Evolutionary conservation across 768 basidiomycete genomes (phyloP).

Genomic region (Rickenella mellea): DNA sequence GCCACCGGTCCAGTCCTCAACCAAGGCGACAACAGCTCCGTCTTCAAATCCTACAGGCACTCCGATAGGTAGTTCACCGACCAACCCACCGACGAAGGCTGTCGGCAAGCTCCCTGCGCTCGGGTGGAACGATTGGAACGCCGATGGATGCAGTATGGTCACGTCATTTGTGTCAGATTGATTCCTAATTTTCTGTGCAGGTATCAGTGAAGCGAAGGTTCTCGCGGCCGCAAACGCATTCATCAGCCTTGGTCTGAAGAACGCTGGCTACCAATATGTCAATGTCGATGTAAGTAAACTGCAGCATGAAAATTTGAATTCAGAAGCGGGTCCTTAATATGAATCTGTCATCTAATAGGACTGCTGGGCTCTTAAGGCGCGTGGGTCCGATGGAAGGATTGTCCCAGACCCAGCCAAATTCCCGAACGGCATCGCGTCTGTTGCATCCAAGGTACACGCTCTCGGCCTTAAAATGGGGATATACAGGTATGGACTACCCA

Average conservation of each 20-base stretch:
- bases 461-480: slow-evolving; percentile 43
- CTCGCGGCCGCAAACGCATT: slow-evolving; percentile 39
- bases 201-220: slow-evolving; percentile 35
- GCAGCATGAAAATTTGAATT: too few species aligned
- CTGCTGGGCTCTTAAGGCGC: slow-evolving; percentile 34
- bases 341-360: slow-evolving; percentile 30
- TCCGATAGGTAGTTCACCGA: too few species aligned
- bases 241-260: slow-evolving; percentile 35
- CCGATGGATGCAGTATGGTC: slow-evolving; percentile 30
- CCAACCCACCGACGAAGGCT: neutral
- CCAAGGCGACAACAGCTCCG: neutral
- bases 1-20: slow-evolving; percentile 2
- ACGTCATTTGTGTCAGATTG: neutral
- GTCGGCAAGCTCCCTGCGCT: slow-evolving; percentile 37
- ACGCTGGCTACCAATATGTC: slow-evolving; percentile 40
- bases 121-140: slow-evolving; percentile 49
- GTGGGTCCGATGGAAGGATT: slow-evolving; percentile 31
- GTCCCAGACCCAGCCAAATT: slow-evolving; percentile 44
- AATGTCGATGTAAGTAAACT: slow-evolving; percentile 35
- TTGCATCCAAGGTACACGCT: slow-evolving; percentile 34
- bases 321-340: too few species aligned
- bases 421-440: slow-evolving; percentile 37
- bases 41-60: slow-evolving; percentile 3
- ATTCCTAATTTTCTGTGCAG: slow-evolving; percentile 15
- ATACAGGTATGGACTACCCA: slow-evolving; percentile 26